A percentile compares a stretch with the other conserved stretches of the same genome.
These are phyloP conservation scores for Colletotrichum viniferum DNA, from an alignment of 2,329 filamentous ascomycete genomes.

Conservation along the genomic window DNA sequence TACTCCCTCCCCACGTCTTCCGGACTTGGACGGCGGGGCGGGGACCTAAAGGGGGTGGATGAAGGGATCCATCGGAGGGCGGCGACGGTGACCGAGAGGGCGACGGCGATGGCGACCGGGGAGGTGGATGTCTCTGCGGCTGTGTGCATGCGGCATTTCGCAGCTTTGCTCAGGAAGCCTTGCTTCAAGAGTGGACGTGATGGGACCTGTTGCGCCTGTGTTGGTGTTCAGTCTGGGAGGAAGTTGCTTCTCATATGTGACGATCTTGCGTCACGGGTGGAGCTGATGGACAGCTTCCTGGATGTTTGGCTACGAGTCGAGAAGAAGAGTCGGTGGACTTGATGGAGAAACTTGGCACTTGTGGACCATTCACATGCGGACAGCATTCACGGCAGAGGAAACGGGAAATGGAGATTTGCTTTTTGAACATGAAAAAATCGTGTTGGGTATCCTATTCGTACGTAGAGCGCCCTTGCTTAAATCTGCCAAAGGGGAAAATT, in stretches of 20 bases:
- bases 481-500: background rate
- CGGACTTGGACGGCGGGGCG: background rate
- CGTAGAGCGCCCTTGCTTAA: background rate
- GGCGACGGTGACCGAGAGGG: background rate
- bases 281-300: background rate
- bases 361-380: background rate
- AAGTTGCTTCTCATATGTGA: background rate
- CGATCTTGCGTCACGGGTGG: conserved; percentile 12
- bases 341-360: background rate
- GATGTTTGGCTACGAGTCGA: background rate
- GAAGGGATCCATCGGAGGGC: background rate
- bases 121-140: background rate
- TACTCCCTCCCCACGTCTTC: background rate
- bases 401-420: background rate
- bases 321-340: conserved; percentile 8
- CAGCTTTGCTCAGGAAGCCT: background rate
- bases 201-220: background rate
- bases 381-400: background rate
- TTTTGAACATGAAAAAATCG: background rate
- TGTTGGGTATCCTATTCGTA: conserved; percentile 14
- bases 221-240: background rate
- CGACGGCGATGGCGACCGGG: background rate
- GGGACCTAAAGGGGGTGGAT: background rate
- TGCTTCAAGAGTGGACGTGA: background rate
- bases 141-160: background rate